Base-by-base conservation (phyloP, 352 stramenopile genomes). In the Pythium monospermum region DNA sequence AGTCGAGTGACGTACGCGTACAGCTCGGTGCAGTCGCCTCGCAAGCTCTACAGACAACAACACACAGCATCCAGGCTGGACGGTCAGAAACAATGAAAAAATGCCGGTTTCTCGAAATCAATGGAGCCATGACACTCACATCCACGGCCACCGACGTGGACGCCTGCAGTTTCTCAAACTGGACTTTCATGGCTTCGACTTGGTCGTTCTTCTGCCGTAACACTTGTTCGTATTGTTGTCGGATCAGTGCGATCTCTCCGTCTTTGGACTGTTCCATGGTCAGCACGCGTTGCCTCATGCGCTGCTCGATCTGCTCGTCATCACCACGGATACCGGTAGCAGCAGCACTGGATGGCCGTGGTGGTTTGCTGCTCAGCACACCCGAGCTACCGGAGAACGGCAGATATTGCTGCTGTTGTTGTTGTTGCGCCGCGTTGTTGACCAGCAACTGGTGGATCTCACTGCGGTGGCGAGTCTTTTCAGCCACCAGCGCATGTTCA, bases 171-270 rank as follows among this genome's bases (percentile, higher is more conserved):
- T 72, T 65, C 11, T 74, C 57, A 0, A 86, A 41, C n/a, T 67
- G 68, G 8, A 27, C 53, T 25, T 73, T 75, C 13, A 64, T 28
- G 5, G 25, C 53, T 1, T 60, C 54, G 15, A 83, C 52, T 18
- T 88, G 73, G 19, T 67, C 48, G 6, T 58, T 62, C 56, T 82
- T 85, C 45, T 75, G 69, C 44, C 66, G 72, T 21, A 88, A 46
- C 19, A 76, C 67, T 35, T 88, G 80, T 0, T 87, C 81, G 43
- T 83, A 91, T 64, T 93, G 82, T 25, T 78, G 66, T 11, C 74
- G 76, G 38, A 93, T 79, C 22, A 88, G 74, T 36, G 73, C 57
- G 19, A 93, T 79, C 44, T 93, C 76, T 41, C 66, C 69, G 36
- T 86, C 68, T 54, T 93, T 93, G 15, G 64, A 64, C 26, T 53